Base-by-base conservation (phyloP, 1,284 basidiomycete species). In the Fomitopsis palustris region DNA sequence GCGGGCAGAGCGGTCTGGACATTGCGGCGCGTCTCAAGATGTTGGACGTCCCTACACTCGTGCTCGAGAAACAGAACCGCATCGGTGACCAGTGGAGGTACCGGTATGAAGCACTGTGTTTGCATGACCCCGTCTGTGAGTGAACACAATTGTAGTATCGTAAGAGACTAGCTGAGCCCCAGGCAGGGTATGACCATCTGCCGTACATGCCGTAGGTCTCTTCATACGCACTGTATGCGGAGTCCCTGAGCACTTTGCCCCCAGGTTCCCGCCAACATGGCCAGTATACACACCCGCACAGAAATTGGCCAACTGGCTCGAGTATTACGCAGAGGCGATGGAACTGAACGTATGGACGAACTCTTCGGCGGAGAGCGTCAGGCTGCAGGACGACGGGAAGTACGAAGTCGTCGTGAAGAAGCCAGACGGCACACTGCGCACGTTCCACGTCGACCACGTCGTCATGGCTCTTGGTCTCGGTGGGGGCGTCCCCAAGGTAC, bases 331-430 rank as follows among this genome's bases (percentile, higher is more conserved):
- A 4, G 78, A 85, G 43, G 70, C 80, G 1, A 75, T 90, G 65
- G 86, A 90, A 63, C 69, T 89, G 42, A 83, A 86, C 70, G 77
- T 86, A 19, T 90, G 88, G 87, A 83, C 81, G 1, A 80, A 81
- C 9, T 77, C 83, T 0, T 79, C 70, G 4, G 75, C 86, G 9
- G 75, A 69, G 1, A 69, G 70, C n/a, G 78, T 81, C 4, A 64
- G 67, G 7, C 81, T 79, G 64, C 78, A 85, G 63, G 70, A 72
- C 17, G 65, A 69, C n/a, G 79, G 75, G n/a, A 77, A 76, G 61
- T 90, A 86, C 87, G 67, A 77, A 35, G 81, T 88, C 14, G 77
- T 71, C 5, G 75, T 88, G 17, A 66, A 77, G 57, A 74, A 74
- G 23, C 67, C 64, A 3, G 77, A 80, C 53, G 79, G 76, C 2